Conservation (phyloP, 2,329 filamentous ascomycete genomes). For the Aspergillus sp. region DNA sequence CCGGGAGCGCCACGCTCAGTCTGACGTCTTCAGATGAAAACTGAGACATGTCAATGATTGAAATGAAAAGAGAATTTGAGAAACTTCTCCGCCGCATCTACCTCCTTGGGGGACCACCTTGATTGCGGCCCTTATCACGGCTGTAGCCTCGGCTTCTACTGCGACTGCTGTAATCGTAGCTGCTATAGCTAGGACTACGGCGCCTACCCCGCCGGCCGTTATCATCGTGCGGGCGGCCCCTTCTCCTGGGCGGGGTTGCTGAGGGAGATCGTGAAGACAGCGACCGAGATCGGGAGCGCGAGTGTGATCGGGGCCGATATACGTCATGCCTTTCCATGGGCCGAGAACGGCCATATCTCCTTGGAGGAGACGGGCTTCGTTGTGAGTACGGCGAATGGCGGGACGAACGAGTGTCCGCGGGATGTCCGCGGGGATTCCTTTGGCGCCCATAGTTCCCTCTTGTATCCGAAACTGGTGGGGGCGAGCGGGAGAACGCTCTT, state of each 20-base stretch:
- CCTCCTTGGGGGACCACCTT: constrained; percentile 35
- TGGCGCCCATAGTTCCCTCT: constrained; percentile 62
- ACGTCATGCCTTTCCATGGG: constrained; percentile 55
- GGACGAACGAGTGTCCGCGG: constrained; percentile 30
- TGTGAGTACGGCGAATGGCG: constrained; percentile 31
- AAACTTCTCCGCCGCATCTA: background rate
- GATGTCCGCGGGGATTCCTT: constrained; percentile 36
- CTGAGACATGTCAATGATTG: background rate
- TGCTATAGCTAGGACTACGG: constrained; percentile 66
- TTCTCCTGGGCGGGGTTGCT: constrained; percentile 46
- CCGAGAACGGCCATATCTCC: constrained; percentile 45
- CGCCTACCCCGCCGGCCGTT: constrained; percentile 50
- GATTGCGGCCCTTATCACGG: constrained; percentile 51
- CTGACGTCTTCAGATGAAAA: background rate
- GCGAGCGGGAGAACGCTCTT: constrained; percentile 79
- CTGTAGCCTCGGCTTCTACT: constrained; percentile 52
- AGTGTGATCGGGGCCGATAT: constrained; percentile 63
- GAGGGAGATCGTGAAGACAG: constrained; percentile 46
- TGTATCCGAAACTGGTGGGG: constrained; percentile 70
- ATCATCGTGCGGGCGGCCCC: constrained; percentile 37
- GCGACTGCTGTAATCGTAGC: constrained; percentile 64
- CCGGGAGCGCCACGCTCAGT: too few species aligned
- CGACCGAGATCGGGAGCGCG: constrained; percentile 52
- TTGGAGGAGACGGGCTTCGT: constrained; percentile 40
- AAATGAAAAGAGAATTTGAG: background rate